Percentiles rank a stretch among this genome's conserved stretches.
These are phyloP conservation scores for Cercospora brassicicola DNA, from an alignment of 2,329 filamentous ascomycete species.

Conservation along the genomic window DNA sequence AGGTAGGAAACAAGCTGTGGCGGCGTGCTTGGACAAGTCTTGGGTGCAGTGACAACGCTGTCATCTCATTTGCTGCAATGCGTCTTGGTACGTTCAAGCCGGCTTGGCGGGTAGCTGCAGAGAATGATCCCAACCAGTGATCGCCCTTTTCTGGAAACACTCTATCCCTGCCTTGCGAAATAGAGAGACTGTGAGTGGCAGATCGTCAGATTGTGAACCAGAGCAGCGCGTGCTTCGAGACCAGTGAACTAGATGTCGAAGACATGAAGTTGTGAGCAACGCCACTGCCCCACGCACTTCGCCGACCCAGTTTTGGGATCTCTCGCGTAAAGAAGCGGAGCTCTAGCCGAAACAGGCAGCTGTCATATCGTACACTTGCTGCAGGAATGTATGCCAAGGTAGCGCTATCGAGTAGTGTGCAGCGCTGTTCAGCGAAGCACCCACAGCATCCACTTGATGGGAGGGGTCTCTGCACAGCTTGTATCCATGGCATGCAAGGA, in stretches of 20 bases:
- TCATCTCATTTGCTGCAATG: slow-evolving; percentile 7
- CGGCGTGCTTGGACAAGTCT: slow-evolving; percentile 5
- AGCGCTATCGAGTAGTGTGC: slow-evolving; percentile 7
- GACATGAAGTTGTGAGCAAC: slow-evolving; percentile 9
- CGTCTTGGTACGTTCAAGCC: slow-evolving; percentile 7
- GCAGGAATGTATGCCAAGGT: background rate
- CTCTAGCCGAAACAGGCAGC: slow-evolving; percentile 12
- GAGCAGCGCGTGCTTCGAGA: background rate
- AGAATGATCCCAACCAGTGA: slow-evolving; percentile 2
- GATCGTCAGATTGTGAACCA: background rate
- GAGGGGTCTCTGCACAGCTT: background rate
- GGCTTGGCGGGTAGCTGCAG: slow-evolving; percentile 7
- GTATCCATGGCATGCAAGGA: background rate
- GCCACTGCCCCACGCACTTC: background rate
- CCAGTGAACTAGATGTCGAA: background rate
- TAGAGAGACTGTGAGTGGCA: background rate
- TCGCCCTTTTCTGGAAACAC: background rate
- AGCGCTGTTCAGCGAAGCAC: background rate
- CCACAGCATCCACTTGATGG: background rate
- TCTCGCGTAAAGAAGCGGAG: background rate
- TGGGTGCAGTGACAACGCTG: slow-evolving; percentile 3
- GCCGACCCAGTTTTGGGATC: background rate
- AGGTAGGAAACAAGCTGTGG: background rate
- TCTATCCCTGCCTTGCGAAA: background rate
- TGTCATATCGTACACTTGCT: background rate